Percentiles rank a stretch among this genome's conserved stretches.
These are phyloP conservation scores for Elaeis oleifera DNA, from an alignment of 202 grass and related monocot genomes.

Conservation along the genomic window DNA sequence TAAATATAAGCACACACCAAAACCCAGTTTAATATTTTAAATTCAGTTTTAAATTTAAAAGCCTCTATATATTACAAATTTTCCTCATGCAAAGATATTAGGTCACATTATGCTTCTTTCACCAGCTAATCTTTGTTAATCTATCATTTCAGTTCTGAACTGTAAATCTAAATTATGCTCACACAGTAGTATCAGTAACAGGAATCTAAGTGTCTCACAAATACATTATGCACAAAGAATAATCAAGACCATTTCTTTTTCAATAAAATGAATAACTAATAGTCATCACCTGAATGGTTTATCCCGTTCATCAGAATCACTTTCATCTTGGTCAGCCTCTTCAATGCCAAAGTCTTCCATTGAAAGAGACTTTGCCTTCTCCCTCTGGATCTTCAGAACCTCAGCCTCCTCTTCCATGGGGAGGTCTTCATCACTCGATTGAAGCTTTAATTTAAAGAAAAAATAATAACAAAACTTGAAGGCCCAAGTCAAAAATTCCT, in stretches of 20 bases:
- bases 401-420: conserved; percentile 59
- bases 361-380: conserved; percentile 41
- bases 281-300: conserved; percentile 37
- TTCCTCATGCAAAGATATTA: too few species aligned
- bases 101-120: too few species aligned
- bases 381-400: conserved; percentile 42
- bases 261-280: background rate
- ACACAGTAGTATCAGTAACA: too few species aligned
- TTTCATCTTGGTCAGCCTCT: conserved; percentile 37
- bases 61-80: too few species aligned
- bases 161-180: too few species aligned
- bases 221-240: too few species aligned
- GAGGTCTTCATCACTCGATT: conserved; percentile 56
- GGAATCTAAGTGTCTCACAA: too few species aligned
- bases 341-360: conserved; percentile 74
- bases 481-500: background rate
- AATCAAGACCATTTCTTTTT: conserved; percentile 1
- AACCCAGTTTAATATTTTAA: background rate
- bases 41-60: background rate
- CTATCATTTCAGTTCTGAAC: too few species aligned
- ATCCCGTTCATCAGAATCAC: conserved; percentile 34
- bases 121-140: too few species aligned
- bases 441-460: conserved; percentile 27
- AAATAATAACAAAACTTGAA: background rate
- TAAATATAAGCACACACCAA: too few species aligned